phyloP scores from a whole-genome alignment of 768 basidiomycete species.

The Chalciporus piperatus region DNA sequence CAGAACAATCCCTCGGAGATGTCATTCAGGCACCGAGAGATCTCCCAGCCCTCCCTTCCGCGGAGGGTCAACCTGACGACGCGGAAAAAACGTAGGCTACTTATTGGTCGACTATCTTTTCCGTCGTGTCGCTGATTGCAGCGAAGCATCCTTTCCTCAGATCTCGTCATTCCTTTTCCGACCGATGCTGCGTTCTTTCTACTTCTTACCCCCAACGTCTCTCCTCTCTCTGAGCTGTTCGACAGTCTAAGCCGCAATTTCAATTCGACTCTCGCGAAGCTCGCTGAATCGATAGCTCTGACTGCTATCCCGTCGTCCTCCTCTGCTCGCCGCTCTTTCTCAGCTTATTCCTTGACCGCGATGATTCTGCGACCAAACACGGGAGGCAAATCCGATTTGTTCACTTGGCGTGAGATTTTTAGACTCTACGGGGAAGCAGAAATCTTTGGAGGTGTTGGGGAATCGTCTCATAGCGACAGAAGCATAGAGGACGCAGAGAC shows the following conservation, averaged over 20 bases:
- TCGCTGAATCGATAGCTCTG: slow-evolving; percentile 39
- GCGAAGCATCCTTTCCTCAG: slow-evolving; percentile 25
- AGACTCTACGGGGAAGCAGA: slow-evolving; percentile 82
- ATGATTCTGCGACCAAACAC: slow-evolving; percentile 38
- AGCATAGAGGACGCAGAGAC: slow-evolving; percentile 67
- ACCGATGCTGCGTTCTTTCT: slow-evolving; percentile 81
- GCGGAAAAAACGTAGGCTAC: slow-evolving; percentile 9
- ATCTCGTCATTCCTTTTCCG: slow-evolving; percentile 75
- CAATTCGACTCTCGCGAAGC: slow-evolving; percentile 41
- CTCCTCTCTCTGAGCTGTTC: slow-evolving; percentile 54
- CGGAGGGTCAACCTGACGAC: not conserved
- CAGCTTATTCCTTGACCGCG: slow-evolving; percentile 28
- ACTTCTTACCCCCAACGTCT: slow-evolving; percentile 59
- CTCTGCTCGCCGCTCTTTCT: slow-evolving; percentile 30
- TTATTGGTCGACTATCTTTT: not conserved
- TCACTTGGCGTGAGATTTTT: slow-evolving; percentile 89
- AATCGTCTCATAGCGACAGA: slow-evolving; percentile 64
- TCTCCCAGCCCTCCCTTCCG: not conserved
- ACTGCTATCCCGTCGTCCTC: slow-evolving; percentile 33
- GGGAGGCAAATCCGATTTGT: slow-evolving; percentile 56
- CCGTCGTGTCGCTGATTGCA: not conserved
- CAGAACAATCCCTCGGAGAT: slow-evolving; percentile 6
- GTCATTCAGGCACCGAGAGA: slow-evolving; percentile 6
- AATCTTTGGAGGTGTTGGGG: slow-evolving; percentile 74
- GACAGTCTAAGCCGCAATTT: slow-evolving; percentile 50